A percentile compares a stretch with the other conserved stretches of the same genome.
These are phyloP conservation scores for Syzygium grande DNA, from an alignment of 345 rosid species.

Conservation along the genomic window DNA sequence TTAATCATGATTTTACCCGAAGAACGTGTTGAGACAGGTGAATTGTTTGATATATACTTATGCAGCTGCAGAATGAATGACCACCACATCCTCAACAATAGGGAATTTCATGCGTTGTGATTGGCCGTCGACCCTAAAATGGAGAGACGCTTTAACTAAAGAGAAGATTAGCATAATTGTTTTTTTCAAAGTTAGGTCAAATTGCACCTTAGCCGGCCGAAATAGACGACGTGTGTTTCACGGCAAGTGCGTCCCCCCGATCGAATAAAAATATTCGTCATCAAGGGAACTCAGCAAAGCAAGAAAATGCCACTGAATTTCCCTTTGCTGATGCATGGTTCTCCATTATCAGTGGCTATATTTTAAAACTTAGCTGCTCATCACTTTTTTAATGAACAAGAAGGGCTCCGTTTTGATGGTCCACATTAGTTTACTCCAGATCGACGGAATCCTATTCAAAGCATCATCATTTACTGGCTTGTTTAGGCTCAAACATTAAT, in stretches of 20 bases:
- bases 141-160: background rate
- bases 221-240: constrained; percentile 21
- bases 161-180: background rate
- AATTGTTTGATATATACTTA: background rate
- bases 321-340: constrained; percentile 38
- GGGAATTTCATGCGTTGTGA: background rate
- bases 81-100: background rate
- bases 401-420: constrained; percentile 4
- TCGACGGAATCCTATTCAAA: constrained; percentile 33
- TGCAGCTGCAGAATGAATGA: background rate
- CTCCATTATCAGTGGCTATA: constrained; percentile 24
- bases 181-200: constrained; percentile 28
- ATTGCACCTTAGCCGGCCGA: constrained; percentile 19
- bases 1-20: background rate
- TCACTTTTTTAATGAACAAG: background rate
- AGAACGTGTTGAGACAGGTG: background rate
- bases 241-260: constrained; percentile 13
- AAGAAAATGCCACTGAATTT: constrained; percentile 16
- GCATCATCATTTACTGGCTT: background rate
- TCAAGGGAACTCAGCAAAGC: constrained; percentile 10
- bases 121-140: background rate
- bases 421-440: constrained; percentile 32
- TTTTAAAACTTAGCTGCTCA: background rate
- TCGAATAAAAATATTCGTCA: background rate
- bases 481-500: background rate